phyloP scores from a whole-genome alignment of 2,329 filamentous ascomycete species.

The Karstenula rhodostoma region DNA sequence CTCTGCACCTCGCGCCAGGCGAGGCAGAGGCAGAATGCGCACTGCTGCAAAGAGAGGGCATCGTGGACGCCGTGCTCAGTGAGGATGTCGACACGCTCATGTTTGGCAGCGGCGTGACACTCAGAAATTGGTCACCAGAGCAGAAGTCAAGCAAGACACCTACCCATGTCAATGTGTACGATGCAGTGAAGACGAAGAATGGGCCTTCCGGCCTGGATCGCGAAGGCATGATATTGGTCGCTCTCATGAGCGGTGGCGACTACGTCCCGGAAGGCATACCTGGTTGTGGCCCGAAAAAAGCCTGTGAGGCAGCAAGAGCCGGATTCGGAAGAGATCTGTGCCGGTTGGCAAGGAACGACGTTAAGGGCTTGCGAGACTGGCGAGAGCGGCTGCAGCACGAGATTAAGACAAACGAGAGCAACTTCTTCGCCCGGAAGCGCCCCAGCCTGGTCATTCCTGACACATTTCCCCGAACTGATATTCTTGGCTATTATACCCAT shows the following conservation, averaged over 20 bases:
- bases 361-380: slow-evolving; percentile 71
- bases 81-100: slow-evolving; percentile 98
- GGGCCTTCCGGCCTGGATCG: slow-evolving; percentile 71
- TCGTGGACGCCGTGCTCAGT: slow-evolving; percentile 83
- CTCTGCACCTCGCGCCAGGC: slow-evolving; percentile 84
- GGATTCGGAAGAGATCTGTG: slow-evolving; percentile 84
- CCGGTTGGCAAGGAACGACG: slow-evolving; percentile 67
- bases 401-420: slow-evolving; percentile 82
- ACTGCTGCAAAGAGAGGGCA: slow-evolving; percentile 77
- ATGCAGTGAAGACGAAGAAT: slow-evolving; percentile 65
- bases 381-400: slow-evolving; percentile 76
- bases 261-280: slow-evolving; percentile 89
- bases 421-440: slow-evolving; percentile 80
- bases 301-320: slow-evolving; percentile 87
- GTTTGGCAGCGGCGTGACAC: slow-evolving; percentile 84
- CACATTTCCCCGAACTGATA: slow-evolving; percentile 79
- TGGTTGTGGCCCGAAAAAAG: slow-evolving; percentile 85
- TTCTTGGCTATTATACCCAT: slow-evolving; percentile 86
- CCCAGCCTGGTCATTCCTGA: slow-evolving; percentile 78
- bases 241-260: slow-evolving; percentile 94
- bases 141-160: slow-evolving; percentile 70
- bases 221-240: slow-evolving; percentile 92
- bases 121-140: slow-evolving; percentile 86
- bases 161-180: slow-evolving; percentile 87
- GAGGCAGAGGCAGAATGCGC: slow-evolving; percentile 98